These are phyloP conservation scores for Neofusicoccum laricinum DNA, from an alignment of 2,329 filamentous ascomycete species.

Conservation along the genomic window DNA sequence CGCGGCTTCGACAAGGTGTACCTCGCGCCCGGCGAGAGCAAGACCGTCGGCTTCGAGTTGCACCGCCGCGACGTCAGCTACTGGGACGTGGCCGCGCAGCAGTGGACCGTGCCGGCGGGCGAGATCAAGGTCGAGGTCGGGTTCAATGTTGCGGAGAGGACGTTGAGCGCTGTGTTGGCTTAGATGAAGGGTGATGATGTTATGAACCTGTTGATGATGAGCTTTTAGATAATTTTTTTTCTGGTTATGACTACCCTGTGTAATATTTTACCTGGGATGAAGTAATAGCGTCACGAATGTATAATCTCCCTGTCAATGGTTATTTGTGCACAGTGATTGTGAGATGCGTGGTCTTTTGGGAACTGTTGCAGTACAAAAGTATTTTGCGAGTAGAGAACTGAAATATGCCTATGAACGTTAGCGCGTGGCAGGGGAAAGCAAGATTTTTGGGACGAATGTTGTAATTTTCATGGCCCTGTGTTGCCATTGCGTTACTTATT, in stretches of 20 bases:
- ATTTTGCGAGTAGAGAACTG: too few relatives aligned
- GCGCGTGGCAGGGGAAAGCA: too few relatives aligned
- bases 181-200: neutral
- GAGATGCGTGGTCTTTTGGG: too few relatives aligned
- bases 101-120: conserved; percentile 38
- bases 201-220: neutral
- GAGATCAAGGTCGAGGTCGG: conserved; percentile 24
- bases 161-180: neutral
- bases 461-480: too few relatives aligned
- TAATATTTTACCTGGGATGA: neutral
- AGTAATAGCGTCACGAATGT: neutral
- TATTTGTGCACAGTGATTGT: too few relatives aligned
- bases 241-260: neutral
- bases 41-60: conserved; percentile 45
- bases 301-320: neutral
- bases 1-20: conserved; percentile 50
- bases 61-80: conserved; percentile 49
- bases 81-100: conserved; percentile 45
- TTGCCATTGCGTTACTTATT: too few relatives aligned
- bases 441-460: too few relatives aligned
- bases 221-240: neutral
- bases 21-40: conserved; percentile 42
- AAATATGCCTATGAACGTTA: too few relatives aligned
- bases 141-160: conserved; percentile 10
- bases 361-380: too few relatives aligned